These are phyloP conservation scores for Microbotryomycetes sp. DNA, from an alignment of 1,284 basidiomycete genomes.

Conservation along the genomic window DNA sequence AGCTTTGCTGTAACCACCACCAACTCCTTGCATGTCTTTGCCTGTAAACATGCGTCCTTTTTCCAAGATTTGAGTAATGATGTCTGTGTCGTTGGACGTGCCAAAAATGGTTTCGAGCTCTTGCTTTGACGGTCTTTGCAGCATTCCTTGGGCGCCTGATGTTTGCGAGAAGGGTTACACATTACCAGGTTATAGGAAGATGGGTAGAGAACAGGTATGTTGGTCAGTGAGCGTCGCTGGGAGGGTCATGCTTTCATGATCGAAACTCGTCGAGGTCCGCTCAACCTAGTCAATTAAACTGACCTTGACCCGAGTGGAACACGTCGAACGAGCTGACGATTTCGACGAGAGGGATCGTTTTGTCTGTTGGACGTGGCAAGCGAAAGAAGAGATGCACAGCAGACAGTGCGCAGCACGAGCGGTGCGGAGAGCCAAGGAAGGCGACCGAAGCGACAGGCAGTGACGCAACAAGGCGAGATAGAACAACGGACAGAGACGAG, in stretches of 20 bases:
- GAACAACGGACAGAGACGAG: background rate
- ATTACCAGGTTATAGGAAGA: background rate
- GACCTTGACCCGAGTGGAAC: constrained; percentile 43
- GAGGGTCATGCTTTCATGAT: no score
- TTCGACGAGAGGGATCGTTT: constrained; percentile 43
- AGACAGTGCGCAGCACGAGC: no score
- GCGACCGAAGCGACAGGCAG: background rate
- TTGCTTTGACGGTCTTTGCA: constrained; percentile 43
- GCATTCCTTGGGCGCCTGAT: constrained; percentile 41
- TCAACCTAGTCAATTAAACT: background rate
- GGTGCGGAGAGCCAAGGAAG: background rate
- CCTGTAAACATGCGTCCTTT: constrained; percentile 36
- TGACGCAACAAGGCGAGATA: background rate
- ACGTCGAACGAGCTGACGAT: constrained; percentile 45
- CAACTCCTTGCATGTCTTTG: constrained; percentile 22
- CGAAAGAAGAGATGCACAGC: background rate
- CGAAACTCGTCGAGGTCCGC: no score
- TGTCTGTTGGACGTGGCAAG: constrained; percentile 5
- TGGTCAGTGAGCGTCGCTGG: no score
- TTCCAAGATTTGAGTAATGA: constrained; percentile 40
- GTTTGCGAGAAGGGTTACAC: background rate
- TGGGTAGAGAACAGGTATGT: no score
- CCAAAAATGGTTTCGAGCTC: constrained; percentile 42
- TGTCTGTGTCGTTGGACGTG: constrained; percentile 40
- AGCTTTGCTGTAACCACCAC: background rate